phyloP scores from a whole-genome alignment of 2,329 filamentous ascomycete genomes.

The Aspergillus calidoustus region DNA sequence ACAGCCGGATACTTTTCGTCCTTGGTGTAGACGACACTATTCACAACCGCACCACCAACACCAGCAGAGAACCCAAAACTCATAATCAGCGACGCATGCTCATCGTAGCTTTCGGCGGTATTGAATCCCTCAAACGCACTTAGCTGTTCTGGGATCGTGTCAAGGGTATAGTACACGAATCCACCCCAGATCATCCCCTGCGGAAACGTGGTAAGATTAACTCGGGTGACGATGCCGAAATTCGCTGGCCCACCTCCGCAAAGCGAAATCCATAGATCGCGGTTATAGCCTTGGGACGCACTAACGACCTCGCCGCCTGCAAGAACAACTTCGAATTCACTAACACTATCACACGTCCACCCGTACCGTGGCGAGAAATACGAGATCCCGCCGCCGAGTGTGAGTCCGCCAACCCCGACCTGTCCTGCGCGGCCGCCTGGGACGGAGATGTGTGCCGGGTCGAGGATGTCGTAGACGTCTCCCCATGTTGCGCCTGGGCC shows the following conservation, averaged over 20 bases:
- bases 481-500: slow-evolving; percentile 22
- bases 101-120: slow-evolving; percentile 32
- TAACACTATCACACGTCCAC: slow-evolving; percentile 42
- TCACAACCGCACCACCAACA: slow-evolving; percentile 34
- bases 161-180: slow-evolving; percentile 29
- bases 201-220: slow-evolving; percentile 19
- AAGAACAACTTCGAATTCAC: slow-evolving; percentile 53
- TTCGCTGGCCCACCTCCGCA: slow-evolving; percentile 34
- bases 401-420: slow-evolving; percentile 35
- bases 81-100: slow-evolving; percentile 21
- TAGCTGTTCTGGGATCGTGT: slow-evolving; percentile 28
- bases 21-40: slow-evolving; percentile 44
- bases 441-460: slow-evolving; percentile 24
- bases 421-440: slow-evolving; percentile 28
- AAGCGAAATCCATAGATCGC: slow-evolving; percentile 28
- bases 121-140: slow-evolving; percentile 33
- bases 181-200: slow-evolving; percentile 45
- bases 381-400: slow-evolving; percentile 23
- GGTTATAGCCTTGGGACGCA: too few species aligned
- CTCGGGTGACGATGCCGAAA: slow-evolving; percentile 40
- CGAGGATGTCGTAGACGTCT: slow-evolving; percentile 22
- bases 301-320: slow-evolving; percentile 51
- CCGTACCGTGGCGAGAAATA: slow-evolving; percentile 22
- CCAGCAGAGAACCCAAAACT: neutral
- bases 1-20: slow-evolving; percentile 40